phyloP scores from a whole-genome alignment of 73 alveolate genomes.

The Tetrahymena elliotti region DNA sequence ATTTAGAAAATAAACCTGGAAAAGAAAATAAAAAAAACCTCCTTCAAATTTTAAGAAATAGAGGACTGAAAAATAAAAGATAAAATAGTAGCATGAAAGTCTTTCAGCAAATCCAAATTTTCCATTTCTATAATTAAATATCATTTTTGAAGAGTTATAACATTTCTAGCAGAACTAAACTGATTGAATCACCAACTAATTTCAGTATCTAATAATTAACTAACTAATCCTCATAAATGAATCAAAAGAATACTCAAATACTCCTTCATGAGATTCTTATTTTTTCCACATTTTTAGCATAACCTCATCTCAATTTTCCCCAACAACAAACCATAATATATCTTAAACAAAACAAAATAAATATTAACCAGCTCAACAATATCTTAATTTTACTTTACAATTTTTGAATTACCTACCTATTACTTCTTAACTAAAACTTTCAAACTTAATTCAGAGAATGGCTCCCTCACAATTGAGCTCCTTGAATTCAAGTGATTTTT shows the following conservation, averaged over 20 bases:
- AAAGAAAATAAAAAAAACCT: background rate
- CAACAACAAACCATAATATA: background rate
- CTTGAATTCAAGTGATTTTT: background rate
- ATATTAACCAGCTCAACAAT: background rate
- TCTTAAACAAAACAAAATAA: background rate
- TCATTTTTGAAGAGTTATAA: background rate
- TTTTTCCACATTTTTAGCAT: background rate
- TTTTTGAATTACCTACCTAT: background rate
- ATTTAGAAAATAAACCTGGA: background rate
- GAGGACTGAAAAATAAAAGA: no score
- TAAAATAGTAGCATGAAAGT: background rate
- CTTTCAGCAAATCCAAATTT: background rate
- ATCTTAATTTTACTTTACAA: background rate
- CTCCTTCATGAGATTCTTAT: background rate
- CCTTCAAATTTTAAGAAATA: background rate
- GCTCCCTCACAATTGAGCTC: background rate
- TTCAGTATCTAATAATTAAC: no score
- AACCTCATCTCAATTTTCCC: background rate
- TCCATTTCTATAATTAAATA: background rate
- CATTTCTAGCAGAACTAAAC: background rate
- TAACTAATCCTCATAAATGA: background rate
- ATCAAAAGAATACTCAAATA: background rate
- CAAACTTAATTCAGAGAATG: no score
- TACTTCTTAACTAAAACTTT: background rate
- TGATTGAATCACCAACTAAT: background rate